Evolutionary conservation across 2,329 filamentous ascomycete species (phyloP), one percentile per base, ranked within the genome.

Genomic region (Colletotrichum sp.): DNA sequence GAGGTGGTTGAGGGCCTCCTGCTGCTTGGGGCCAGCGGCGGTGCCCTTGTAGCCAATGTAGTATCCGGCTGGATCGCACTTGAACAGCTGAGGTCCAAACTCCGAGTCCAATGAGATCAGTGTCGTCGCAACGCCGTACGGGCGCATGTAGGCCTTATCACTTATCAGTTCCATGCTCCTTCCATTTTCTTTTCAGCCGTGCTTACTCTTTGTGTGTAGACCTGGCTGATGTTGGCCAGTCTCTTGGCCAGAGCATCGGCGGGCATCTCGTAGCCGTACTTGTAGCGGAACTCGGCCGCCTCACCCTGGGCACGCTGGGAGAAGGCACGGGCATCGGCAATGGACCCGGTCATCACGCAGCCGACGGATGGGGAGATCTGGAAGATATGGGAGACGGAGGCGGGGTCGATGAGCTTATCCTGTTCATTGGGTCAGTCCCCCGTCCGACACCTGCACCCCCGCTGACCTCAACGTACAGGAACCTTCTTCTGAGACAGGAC

Each of bases 401-500:
- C 92, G 71, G 97, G 96, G 85, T 99, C 97, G 89, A 99, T 99
- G 83, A 99, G 93, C 91, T 99, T 99, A 89, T 99, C 97, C 96
- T 99, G 82, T 76, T 66, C 62, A 55, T 39, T 22, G 71, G 57
- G 80, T 87, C 80, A 87, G 85, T 80, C 79, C 30, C 81, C 75
- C 79, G 79, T 70, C 78, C 77, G 63, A 69, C 62, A 55, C 65
- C 66, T 69, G 39, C 68, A 70, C 15, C 32, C 69, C 75, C 59
- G 65, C 65, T 69, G 70, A 75, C 73, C 72, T 55, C 67, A 77
- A 88, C 96, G 80, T 94, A 98, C 96, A 76, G 97, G 96, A 80
- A 99, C 97, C 89, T 99, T 99, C 93, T 99, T 99, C 89, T 99
- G 97, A 78, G 97, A 99, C 85, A 99, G 89, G 69, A 99, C 95